Conservation (phyloP, 345 rosid species). For the Hibiscus tridactylites region DNA sequence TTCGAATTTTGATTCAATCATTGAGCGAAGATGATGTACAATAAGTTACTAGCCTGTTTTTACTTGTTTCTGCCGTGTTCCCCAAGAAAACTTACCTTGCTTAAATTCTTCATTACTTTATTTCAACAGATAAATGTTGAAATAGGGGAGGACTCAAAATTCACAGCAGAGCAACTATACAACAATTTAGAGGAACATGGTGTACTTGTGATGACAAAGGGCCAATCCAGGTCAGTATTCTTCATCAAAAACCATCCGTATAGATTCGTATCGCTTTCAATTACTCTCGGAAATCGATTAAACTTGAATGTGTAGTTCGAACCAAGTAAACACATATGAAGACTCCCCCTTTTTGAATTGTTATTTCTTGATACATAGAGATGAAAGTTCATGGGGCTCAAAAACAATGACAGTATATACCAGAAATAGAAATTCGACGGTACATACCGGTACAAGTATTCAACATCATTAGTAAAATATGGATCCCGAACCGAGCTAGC, state of each 20-base stretch:
- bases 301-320: not conserved
- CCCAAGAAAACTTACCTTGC: not conserved
- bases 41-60: not conserved
- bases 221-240: conserved; percentile 42
- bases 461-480: not conserved
- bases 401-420: not conserved
- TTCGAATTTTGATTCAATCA: not conserved
- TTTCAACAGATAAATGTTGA: conserved; percentile 51
- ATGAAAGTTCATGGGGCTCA: no score
- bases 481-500: no score
- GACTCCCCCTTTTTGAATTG: no score
- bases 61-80: not conserved
- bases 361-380: no score
- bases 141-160: conserved; percentile 38
- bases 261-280: not conserved
- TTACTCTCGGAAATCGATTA: not conserved
- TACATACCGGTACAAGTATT: not conserved
- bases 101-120: not conserved
- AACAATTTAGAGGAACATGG: conserved; percentile 66
- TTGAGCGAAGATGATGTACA: not conserved
- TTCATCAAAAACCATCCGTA: not conserved
- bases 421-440: not conserved
- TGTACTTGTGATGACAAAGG: conserved; percentile 47
- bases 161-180: conserved; percentile 44
- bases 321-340: no score